Evolutionary conservation across 768 basidiomycete species (phyloP), one percentile per base, ranked within the genome.

Genomic region (Termitomyces sp.): DNA sequence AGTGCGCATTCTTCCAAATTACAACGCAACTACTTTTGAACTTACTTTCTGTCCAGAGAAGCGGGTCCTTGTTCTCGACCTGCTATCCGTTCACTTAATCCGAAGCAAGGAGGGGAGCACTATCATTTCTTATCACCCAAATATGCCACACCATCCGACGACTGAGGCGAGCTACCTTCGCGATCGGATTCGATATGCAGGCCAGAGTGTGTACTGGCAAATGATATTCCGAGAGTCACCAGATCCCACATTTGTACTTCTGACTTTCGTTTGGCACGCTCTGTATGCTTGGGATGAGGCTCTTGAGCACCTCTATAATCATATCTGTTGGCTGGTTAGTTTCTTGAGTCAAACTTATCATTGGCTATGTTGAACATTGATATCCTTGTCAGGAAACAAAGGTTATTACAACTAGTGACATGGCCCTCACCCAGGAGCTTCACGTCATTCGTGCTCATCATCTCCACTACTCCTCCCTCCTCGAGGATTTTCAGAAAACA

Each of bases 371-470:
- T 50, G 23, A 52, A 11, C 12, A 44, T 25, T 39, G 11, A 38
- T 38, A 35, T 22, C 15, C 18, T 13, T 16, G 3, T 31, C 40
- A 82, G 79, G 81, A 83, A 71, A 68, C 75, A 18, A 60, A 62
- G 16, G 75, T 76, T n/a, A 73, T 80, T 20, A 44, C 52, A n/a
- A 74, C 69, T 13, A 69, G 69, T 27, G 68, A 74, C 18, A 74
- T 77, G 60, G 59, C 55, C 10, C 67, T 82, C 40, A 82, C 82
- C 1, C 73, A 70, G n/a, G 73, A 80, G 46, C 67, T 83, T 31
- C 78, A 82, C 57, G 68, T 79, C 54, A 68, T 83, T 53, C 79
- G 79, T 38, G 81, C 81, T 0, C 79, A 81, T 59, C 71, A 79
- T 9, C 68, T 82, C 15, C 77, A 81, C 57, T 79, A 81, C 56